A percentile compares a stretch with the other conserved stretches of the same genome.
Conservation (phyloP, 805 yeast genomes). For the Metschnikowia amazonensis region DNA sequence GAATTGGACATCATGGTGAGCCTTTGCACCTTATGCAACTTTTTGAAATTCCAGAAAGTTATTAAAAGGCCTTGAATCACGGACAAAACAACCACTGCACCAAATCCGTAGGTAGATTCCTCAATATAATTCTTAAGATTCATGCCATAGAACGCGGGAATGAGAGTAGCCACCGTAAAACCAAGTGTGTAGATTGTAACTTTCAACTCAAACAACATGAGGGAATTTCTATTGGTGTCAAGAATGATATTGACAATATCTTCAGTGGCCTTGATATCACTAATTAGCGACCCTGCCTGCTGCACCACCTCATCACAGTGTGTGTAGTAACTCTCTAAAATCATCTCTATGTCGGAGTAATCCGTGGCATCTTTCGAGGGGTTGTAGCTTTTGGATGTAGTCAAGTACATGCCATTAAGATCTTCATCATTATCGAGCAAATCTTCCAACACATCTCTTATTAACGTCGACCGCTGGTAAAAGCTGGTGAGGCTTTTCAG, state of each 20-base stretch:
- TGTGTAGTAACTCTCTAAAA: slow-evolving; percentile 82
- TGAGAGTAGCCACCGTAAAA: slow-evolving; percentile 74
- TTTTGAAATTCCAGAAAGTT: slow-evolving; percentile 53
- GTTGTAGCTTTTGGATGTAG: slow-evolving; percentile 33
- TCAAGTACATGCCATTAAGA: slow-evolving; percentile 71
- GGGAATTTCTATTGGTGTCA: slow-evolving; percentile 85
- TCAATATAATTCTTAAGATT: slow-evolving; percentile 75
- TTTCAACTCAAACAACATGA: slow-evolving; percentile 82
- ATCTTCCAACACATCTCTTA: slow-evolving; percentile 79
- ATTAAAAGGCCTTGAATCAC: slow-evolving; percentile 50
- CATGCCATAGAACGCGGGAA: slow-evolving; percentile 91
- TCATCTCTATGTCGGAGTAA: slow-evolving; percentile 78
- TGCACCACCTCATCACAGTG: slow-evolving; percentile 94
- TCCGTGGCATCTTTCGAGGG: slow-evolving; percentile 25
- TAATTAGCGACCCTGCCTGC: slow-evolving; percentile 76
- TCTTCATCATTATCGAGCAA: slow-evolving; percentile 84
- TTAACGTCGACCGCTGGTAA: slow-evolving; percentile 69
- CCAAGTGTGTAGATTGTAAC: slow-evolving; percentile 83
- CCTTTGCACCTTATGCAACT: slow-evolving; percentile 58
- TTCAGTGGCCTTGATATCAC: slow-evolving; percentile 85
- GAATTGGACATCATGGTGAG: slow-evolving; percentile 52
- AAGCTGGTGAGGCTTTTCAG: slow-evolving; percentile 70
- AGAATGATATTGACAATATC: slow-evolving; percentile 88
- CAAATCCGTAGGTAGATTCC: slow-evolving; percentile 62
- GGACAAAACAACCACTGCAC: slow-evolving; percentile 50